phyloP scores from a whole-genome alignment of 805 yeast genomes.

The Candida lessepsii region DNA sequence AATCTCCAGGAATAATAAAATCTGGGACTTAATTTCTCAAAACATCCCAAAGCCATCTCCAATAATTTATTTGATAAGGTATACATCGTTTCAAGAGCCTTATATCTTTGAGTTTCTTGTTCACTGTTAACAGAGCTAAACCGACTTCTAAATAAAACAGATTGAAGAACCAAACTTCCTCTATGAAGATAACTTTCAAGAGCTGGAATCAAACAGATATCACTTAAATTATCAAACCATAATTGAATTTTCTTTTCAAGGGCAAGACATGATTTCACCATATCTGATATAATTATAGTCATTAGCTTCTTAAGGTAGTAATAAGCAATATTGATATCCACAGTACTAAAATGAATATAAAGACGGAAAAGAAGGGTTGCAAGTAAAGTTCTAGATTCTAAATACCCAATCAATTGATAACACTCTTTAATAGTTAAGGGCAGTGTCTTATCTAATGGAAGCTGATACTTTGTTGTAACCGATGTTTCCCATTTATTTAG shows the following conservation, averaged over 20 bases:
- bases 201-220: conserved; percentile 2
- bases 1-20: conserved; percentile 66
- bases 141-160: conserved; percentile 2
- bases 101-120: background rate
- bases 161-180: conserved; percentile 1
- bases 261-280: background rate
- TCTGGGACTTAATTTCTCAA: conserved; percentile 45
- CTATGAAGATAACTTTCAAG: conserved; percentile 2
- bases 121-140: background rate
- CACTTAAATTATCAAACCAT: background rate
- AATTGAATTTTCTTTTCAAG: background rate
- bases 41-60: background rate
- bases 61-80: background rate
- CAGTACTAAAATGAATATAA: background rate
- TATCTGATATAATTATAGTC: background rate
- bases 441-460: background rate
- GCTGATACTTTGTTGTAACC: background rate
- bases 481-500: background rate
- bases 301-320: conserved; percentile 3
- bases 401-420: conserved; percentile 1
- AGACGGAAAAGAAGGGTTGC: background rate
- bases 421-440: background rate
- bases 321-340: background rate
- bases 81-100: background rate
- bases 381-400: background rate